Percentiles rank a stretch among this genome's conserved stretches.
Conservation (phyloP, 176 grass and related monocot genomes). For the Bolboschoenus planiculmis region DNA sequence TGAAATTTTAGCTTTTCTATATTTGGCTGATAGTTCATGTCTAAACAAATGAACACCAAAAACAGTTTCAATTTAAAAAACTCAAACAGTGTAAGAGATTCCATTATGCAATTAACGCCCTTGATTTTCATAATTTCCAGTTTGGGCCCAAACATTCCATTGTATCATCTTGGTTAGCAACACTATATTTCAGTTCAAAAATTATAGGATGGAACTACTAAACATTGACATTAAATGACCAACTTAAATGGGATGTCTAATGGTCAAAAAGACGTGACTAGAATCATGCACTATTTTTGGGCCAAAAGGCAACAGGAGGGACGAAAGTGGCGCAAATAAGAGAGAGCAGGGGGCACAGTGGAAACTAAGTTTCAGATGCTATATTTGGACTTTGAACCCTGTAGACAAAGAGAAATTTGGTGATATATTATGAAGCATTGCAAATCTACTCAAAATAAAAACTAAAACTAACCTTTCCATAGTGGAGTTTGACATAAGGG, state of each 20-base stretch:
- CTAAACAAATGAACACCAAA: neutral
- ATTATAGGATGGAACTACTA: neutral
- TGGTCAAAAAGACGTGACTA: neutral
- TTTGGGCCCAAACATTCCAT: neutral
- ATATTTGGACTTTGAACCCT: neutral
- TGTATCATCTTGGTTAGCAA: neutral
- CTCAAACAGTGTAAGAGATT: neutral
- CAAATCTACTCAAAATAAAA: neutral
- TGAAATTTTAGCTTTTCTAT: neutral
- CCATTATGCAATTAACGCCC: neutral
- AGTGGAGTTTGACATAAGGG: conserved; percentile 84
- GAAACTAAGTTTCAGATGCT: neutral
- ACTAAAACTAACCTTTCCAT: conserved; percentile 65
- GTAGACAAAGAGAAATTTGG: neutral
- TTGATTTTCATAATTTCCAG: neutral
- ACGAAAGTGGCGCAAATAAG: neutral
- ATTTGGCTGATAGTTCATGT: neutral
- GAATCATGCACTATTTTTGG: neutral
- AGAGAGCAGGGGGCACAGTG: neutral
- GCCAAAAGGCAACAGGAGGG: neutral
- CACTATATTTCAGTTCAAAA: neutral
- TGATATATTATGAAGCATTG: neutral
- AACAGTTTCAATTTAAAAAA: neutral
- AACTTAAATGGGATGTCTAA: neutral
- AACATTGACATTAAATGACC: neutral